A percentile compares a stretch with the other conserved stretches of the same genome.
These are phyloP conservation scores for Colletotrichum coccodes DNA, from an alignment of 2,329 filamentous ascomycete species.

Conservation along the genomic window DNA sequence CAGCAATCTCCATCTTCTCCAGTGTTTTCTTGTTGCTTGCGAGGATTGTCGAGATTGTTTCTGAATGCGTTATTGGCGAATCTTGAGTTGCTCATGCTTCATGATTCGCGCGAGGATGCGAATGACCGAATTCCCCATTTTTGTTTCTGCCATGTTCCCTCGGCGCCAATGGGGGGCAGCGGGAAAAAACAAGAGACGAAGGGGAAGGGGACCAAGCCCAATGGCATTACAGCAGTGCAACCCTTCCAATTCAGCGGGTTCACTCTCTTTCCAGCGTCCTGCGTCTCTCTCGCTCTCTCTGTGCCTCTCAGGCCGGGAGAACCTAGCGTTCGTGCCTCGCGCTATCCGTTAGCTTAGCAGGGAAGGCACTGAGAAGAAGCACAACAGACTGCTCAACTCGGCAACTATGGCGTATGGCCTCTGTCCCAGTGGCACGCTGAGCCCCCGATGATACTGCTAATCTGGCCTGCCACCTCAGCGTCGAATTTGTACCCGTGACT, in stretches of 20 bases:
- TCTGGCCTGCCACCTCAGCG: slow-evolving; percentile 18
- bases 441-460: slow-evolving; percentile 24
- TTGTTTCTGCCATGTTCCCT: slow-evolving; percentile 23
- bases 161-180: not conserved
- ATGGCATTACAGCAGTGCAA: not conserved
- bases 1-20: slow-evolving; percentile 24
- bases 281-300: not conserved
- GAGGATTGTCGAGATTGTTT: slow-evolving; percentile 16
- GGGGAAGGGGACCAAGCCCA: slow-evolving; percentile 4
- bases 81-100: not conserved
- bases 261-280: not conserved
- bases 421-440: slow-evolving; percentile 3
- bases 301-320: slow-evolving; percentile 2
- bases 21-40: slow-evolving; percentile 14
- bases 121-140: slow-evolving; percentile 28
- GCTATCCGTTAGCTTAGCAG: slow-evolving; percentile 23
- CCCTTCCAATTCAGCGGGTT: not conserved
- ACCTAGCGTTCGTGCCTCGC: slow-evolving; percentile 27
- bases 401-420: slow-evolving; percentile 28
- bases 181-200: slow-evolving; percentile 11
- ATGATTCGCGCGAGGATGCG: slow-evolving; percentile 28
- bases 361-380: slow-evolving; percentile 20
- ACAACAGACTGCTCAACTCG: slow-evolving; percentile 7
- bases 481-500: slow-evolving; percentile 25
- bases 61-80: slow-evolving; percentile 2